Evolutionary conservation across 805 yeast species (phyloP), one percentile per base, ranked within the genome.

Genomic region (Metschnikowia colocasiae): DNA sequence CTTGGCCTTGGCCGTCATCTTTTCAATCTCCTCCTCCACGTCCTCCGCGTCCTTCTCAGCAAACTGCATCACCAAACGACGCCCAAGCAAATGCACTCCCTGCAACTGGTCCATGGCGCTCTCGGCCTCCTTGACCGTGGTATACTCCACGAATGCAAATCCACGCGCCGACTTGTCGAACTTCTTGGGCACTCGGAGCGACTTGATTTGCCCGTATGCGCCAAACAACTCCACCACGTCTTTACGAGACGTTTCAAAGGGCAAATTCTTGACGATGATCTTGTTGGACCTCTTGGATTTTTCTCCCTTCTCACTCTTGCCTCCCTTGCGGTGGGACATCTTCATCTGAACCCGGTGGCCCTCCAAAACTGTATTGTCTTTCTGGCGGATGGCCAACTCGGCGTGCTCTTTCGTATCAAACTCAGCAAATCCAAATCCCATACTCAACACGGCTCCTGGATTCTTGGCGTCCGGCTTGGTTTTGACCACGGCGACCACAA

Each of bases 361-460:
- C 62, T 88, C 96, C 47, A 94, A 74, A 2, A 81, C 80, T 45
- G 81, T 76, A 3, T 88, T 95, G 64, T 91, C 87, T 71, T 89
- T 68, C 0, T 84, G 76, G 29, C 74, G 64, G 40, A 89, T 80
- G 6, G 96, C 98, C 10, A 78, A 74, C 34, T 79, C 74, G 0
- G 99, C 99, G 59, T 85, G 82, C 33, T 82, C 87, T 55, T 79
- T 80, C 1, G 91, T 80, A 56, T 73, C 80, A 67, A 89, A 94
- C 67, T 94, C 99, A 12, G 81, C 97, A 69, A 94, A 94, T 1
- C 99, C 99, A 60, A 90, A 94, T 18, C 99, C 99, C 99, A 94
- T 94, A 58, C 97, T 89, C 50, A 82, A 75, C n/a, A 74, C 68
- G 48, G 78, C 78, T 9, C 83, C 85, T 2, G 78, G 61, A 50